phyloP scores from a whole-genome alignment of 1,284 basidiomycete genomes.

The Moesziomyces sp. region DNA sequence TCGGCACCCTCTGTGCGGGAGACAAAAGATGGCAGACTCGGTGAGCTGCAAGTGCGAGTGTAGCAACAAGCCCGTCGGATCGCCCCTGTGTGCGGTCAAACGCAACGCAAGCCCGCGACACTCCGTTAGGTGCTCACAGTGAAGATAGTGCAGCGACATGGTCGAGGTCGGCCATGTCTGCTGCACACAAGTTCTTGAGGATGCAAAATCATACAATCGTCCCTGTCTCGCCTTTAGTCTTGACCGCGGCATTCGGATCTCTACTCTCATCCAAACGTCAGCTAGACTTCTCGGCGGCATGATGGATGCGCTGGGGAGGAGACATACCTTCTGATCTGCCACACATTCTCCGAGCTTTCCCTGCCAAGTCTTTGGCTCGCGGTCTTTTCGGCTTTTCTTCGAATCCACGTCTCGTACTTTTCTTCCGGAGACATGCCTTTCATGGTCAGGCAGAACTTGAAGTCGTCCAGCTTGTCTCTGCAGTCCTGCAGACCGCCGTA shows the following conservation, averaged over 20 bases:
- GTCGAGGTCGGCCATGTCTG: too few relatives aligned
- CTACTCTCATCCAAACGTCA: not conserved
- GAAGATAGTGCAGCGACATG: too few relatives aligned
- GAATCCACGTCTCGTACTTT: conserved; percentile 83
- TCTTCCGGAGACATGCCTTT: conserved; percentile 82
- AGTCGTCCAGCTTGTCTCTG: conserved; percentile 83
- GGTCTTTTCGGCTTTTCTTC: conserved; percentile 89
- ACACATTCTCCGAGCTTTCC: conserved; percentile 90
- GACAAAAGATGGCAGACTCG: conserved; percentile 1
- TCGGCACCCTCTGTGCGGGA: conserved; percentile 3
- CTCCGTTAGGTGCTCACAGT: too few relatives aligned
- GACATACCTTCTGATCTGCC: conserved; percentile 81
- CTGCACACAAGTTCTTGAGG: too few relatives aligned
- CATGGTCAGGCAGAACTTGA: conserved; percentile 92
- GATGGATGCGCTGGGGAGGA: not conserved
- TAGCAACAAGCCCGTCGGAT: too few relatives aligned
- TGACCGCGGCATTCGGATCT: conserved; percentile 20
- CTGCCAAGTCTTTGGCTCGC: conserved; percentile 74
- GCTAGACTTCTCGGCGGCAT: too few relatives aligned
- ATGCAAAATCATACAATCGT: conserved; percentile 17
- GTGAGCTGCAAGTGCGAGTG: conserved; percentile 14
- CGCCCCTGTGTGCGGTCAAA: too few relatives aligned
- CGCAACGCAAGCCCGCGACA: too few relatives aligned
- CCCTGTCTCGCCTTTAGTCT: not conserved
- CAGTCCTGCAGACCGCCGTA: conserved; percentile 84